Evolutionary conservation across 2,329 filamentous ascomycete genomes (phyloP).

Genomic region (Venturia pyrina): DNA sequence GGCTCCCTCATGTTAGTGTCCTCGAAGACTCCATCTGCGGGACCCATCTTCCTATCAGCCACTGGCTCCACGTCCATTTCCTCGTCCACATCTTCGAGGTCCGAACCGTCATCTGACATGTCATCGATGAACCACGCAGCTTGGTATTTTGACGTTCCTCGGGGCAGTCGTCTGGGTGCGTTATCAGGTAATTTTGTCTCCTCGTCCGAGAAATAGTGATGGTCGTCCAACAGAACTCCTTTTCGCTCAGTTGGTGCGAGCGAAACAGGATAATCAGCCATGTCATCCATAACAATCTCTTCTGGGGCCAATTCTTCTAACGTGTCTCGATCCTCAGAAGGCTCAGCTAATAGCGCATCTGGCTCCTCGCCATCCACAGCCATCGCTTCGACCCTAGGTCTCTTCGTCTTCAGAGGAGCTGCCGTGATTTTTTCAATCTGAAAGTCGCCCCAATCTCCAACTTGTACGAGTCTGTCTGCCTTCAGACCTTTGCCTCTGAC

Average conservation of each 20-base stretch:
- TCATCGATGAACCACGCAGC: slow-evolving; percentile 85
- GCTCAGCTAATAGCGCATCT: slow-evolving; percentile 54
- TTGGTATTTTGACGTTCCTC: slow-evolving; percentile 89
- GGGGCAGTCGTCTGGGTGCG: slow-evolving; percentile 65
- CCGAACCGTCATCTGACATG: slow-evolving; percentile 74
- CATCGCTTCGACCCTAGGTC: slow-evolving; percentile 55
- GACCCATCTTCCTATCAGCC: slow-evolving; percentile 38
- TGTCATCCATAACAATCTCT: slow-evolving; percentile 67
- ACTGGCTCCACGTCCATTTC: slow-evolving; percentile 41
- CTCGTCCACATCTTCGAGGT: slow-evolving; percentile 49
- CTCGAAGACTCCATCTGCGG: slow-evolving; percentile 64
- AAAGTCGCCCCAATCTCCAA: slow-evolving; percentile 90
- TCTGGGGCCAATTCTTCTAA: slow-evolving; percentile 78
- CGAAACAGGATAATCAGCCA: slow-evolving; percentile 38
- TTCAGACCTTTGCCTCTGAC: slow-evolving; percentile 81
- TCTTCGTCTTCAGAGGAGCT: slow-evolving; percentile 53
- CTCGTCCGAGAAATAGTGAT: slow-evolving; percentile 95
- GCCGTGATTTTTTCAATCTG: slow-evolving; percentile 83
- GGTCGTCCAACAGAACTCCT: slow-evolving; percentile 87
- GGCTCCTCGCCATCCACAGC: slow-evolving; percentile 48
- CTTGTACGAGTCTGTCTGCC: slow-evolving; percentile 77
- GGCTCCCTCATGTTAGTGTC: slow-evolving; percentile 41
- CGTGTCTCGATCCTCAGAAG: slow-evolving; percentile 72
- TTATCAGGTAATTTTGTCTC: slow-evolving; percentile 46
- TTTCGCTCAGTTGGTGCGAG: slow-evolving; percentile 45